Evolutionary conservation across 441 rosid genomes (phyloP), one percentile per base, ranked within the genome.

Genomic region (Lagerstroemia fauriei): DNA sequence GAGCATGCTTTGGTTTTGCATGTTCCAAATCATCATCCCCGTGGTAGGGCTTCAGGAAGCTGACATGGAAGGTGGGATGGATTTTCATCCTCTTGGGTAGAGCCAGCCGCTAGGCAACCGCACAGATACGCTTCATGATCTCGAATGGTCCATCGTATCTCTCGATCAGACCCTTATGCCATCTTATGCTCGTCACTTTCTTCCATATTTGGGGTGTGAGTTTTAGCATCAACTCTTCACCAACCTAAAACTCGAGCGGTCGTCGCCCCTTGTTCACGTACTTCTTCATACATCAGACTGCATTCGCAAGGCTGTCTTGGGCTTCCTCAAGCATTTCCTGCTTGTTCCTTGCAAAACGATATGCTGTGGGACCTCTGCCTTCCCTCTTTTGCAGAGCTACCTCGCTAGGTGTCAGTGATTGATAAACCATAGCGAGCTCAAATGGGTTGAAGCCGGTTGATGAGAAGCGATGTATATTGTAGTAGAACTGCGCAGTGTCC

Each of bases 91-190:
- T 4, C 9, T 83, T 31, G 0, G 31, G 59, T 0, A 83, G 12
- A 2, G 56, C 66, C 25, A 83, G 38, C 24, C 32, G 22, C 0
- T 76, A 75, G 11, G 78, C 81, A 0, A 76, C 29, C 13, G 8
- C 41, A 0, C 78, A 77, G 0, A 76, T 83, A 4, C 25, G 41
- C 0, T 79, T 79, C 18, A 79, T 27, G 22, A 79, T 46, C 29
- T 80, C n/a, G 0, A 84, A 84, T 2, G 82, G 77, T 1, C 61
- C 7, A 68, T 82, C 27, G 8, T 83, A 79, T 5, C 29, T 38
- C 18, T 29, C 29, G 7, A 81, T 9, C 72, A 83, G 2, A 7
- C n/a, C 4, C 61, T 20, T 3, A 78, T 20, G 20, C 61, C 71
- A 1, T 22, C 63, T 18, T 20, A 18, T 57, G 25, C 20, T 18